A percentile compares a stretch with the other conserved stretches of the same genome.
Evolutionary conservation across 2,329 filamentous ascomycete genomes (phyloP).

Genomic region (Thermothelomyces thermophilus): DNA sequence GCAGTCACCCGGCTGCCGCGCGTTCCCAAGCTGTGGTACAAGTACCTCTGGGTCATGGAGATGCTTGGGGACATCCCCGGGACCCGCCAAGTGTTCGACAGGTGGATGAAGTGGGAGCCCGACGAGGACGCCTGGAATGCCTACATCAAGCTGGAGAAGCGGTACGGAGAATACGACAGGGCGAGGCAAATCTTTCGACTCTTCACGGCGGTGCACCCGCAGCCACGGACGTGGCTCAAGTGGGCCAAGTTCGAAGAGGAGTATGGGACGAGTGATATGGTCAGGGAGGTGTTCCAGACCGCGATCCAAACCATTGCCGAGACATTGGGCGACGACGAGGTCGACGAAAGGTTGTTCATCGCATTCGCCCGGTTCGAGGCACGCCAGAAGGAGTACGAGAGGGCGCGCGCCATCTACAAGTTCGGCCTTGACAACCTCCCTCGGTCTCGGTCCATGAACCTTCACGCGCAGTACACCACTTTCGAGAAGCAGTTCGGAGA

Average conservation of each 20-base stretch:
- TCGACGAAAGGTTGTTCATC: slow-evolving; percentile 93
- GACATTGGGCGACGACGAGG: slow-evolving; percentile 85
- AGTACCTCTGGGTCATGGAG: slow-evolving; percentile 98
- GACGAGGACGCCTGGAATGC: slow-evolving; percentile 93
- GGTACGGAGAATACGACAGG: slow-evolving; percentile 85
- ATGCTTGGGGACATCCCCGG: slow-evolving; percentile 91
- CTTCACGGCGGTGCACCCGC: slow-evolving; percentile 88
- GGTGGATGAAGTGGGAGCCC: slow-evolving; percentile 98
- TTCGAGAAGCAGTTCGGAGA: slow-evolving; percentile 99
- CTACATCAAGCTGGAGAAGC: slow-evolving; percentile 95
- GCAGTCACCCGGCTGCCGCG: slow-evolving; percentile 88
- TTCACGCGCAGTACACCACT: slow-evolving; percentile 92
- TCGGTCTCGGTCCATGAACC: slow-evolving; percentile 71
- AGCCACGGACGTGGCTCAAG: slow-evolving; percentile 96
- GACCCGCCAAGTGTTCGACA: slow-evolving; percentile 87
- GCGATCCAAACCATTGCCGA: slow-evolving; percentile 88
- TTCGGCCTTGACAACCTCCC: slow-evolving; percentile 90
- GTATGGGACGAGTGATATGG: slow-evolving; percentile 81
- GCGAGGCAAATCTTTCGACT: slow-evolving; percentile 85
- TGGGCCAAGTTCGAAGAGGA: slow-evolving; percentile 98
- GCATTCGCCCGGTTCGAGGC: slow-evolving; percentile 93
- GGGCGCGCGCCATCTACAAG: slow-evolving; percentile 91
- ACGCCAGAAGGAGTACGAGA: slow-evolving; percentile 91
- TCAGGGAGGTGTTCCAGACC: slow-evolving; percentile 83
- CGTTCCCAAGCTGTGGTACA: slow-evolving; percentile 97